A percentile compares a stretch with the other conserved stretches of the same genome.
These are phyloP conservation scores for Fusarium devonianum DNA, from an alignment of 2,329 filamentous ascomycete genomes.

Conservation along the genomic window DNA sequence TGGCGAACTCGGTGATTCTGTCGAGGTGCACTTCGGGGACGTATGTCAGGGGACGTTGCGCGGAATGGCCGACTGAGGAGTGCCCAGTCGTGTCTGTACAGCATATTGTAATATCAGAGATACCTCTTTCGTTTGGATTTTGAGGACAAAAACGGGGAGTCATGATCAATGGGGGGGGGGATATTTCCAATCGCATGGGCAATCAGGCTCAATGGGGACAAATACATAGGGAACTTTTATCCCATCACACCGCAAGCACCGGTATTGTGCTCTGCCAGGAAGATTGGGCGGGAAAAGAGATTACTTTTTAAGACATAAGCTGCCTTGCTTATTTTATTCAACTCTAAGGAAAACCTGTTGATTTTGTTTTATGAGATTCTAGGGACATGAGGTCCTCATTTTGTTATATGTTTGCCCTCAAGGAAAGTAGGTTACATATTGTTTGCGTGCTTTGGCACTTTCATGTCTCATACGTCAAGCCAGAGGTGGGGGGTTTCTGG, in stretches of 20 bases:
- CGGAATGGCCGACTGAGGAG: constrained; percentile 28
- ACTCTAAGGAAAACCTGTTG: no score
- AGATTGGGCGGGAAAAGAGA: constrained; percentile 14
- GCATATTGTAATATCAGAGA: constrained; percentile 45
- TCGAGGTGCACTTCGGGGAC: not conserved
- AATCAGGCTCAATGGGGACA: constrained; percentile 22
- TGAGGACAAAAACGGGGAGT: constrained; percentile 37
- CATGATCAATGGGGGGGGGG: constrained; percentile 29
- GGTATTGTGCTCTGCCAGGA: constrained; percentile 15
- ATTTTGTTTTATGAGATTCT: no score
- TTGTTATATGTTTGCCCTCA: no score
- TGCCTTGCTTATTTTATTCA: no score
- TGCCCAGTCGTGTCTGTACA: constrained; percentile 44
- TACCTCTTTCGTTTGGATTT: constrained; percentile 43
- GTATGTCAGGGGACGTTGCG: constrained; percentile 12
- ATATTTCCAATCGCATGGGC: constrained; percentile 24
- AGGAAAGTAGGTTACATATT: no score
- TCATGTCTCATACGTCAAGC: no score
- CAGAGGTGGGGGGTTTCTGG: no score
- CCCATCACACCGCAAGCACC: constrained; percentile 14
- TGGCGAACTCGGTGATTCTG: not conserved
- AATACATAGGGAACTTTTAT: constrained; percentile 18
- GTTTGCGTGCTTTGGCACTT: no score
- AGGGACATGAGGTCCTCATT: no score
- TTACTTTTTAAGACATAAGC: no score